These are phyloP conservation scores for Triticum monococcum DNA, from an alignment of 176 grass and related monocot genomes.

Conservation along the genomic window DNA sequence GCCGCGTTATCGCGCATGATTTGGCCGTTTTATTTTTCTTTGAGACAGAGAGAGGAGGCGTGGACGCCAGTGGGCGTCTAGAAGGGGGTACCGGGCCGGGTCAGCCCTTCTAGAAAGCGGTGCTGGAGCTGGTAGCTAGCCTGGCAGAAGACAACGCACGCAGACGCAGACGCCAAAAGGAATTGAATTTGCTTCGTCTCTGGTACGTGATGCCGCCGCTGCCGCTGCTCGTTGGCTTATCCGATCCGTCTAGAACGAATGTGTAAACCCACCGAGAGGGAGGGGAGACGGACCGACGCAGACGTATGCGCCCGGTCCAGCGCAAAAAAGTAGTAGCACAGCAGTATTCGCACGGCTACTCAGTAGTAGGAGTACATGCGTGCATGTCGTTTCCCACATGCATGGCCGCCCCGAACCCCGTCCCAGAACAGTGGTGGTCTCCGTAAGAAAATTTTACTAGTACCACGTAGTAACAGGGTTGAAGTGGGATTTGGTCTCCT, in stretches of 20 bases:
- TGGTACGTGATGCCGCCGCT: neutral
- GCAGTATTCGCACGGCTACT: neutral
- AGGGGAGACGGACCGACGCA: neutral
- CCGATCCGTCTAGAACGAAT: neutral
- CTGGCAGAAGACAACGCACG: neutral
- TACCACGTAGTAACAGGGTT: neutral
- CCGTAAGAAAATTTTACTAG: too few relatives aligned
- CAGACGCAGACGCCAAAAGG: neutral
- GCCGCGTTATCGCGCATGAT: too few relatives aligned
- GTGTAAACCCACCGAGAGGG: neutral
- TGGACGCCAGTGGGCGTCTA: constrained; percentile 24
- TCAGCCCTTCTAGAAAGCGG: constrained; percentile 39
- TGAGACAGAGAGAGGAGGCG: neutral
- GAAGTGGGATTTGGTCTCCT: neutral
- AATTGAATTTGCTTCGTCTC: neutral
- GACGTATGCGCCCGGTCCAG: neutral
- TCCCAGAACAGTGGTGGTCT: neutral
- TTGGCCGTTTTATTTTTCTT: too few relatives aligned
- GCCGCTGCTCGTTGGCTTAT: neutral
- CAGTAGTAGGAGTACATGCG: neutral
- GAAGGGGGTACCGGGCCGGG: neutral
- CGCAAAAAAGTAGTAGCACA: neutral
- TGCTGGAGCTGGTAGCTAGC: neutral
- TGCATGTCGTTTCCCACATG: neutral
- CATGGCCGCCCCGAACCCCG: neutral